These are phyloP conservation scores for Sugiyamaella paludigena DNA, from an alignment of 1,139 yeast species.

Conservation along the genomic window DNA sequence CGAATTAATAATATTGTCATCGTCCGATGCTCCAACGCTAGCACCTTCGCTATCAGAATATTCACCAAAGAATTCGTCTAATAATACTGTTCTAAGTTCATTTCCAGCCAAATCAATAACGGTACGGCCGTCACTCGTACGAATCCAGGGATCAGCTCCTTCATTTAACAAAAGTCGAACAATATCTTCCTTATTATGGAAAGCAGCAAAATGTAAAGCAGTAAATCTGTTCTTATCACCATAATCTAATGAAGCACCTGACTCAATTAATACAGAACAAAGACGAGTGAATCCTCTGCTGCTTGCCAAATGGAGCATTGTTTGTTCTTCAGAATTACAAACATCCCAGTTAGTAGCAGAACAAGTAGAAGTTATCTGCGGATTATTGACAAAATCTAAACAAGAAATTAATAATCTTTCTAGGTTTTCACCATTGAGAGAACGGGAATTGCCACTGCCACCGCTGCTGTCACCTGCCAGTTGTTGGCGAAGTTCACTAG, in stretches of 20 bases:
- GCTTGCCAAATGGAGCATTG: constrained; percentile 76
- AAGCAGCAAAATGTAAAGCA: constrained; percentile 77
- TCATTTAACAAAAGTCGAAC: constrained; percentile 55
- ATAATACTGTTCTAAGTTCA: not conserved
- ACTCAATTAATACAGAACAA: constrained; percentile 58
- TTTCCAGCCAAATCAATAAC: constrained; percentile 46
- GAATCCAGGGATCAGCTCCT: constrained; percentile 57
- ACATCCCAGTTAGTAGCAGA: constrained; percentile 75
- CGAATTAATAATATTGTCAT: not conserved
- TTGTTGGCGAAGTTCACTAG: constrained; percentile 3
- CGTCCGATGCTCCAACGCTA: constrained; percentile 29
- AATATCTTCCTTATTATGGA: constrained; percentile 62
- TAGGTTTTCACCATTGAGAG: constrained; percentile 44
- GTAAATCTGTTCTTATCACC: constrained; percentile 74
- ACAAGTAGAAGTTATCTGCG: constrained; percentile 32
- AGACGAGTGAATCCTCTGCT: constrained; percentile 62
- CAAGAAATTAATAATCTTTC: constrained; percentile 64
- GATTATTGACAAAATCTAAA: constrained; percentile 56
- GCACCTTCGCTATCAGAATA: constrained; percentile 36
- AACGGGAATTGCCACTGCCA: constrained; percentile 7
- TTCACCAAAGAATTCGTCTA: constrained; percentile 15
- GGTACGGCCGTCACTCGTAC: constrained; percentile 51
- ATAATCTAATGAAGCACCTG: constrained; percentile 70
- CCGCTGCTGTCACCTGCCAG: constrained; percentile 9
- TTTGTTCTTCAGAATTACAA: constrained; percentile 73